Conservation (phyloP, 1,284 basidiomycete species). For the Vanrija sp. region DNA sequence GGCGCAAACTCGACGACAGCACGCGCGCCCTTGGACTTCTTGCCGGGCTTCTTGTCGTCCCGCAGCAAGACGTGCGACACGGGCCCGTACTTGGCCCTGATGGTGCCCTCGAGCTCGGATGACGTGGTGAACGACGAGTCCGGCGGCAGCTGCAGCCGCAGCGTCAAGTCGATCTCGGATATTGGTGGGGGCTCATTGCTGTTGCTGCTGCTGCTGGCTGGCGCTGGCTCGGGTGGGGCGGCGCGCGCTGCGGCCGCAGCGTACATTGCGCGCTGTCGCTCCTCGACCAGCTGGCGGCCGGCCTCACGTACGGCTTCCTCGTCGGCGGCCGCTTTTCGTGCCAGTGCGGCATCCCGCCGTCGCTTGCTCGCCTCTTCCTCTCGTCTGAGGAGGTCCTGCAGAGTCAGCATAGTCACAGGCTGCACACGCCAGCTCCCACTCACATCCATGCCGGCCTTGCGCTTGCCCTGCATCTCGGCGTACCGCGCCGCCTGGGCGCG, state of each 20-base stretch:
- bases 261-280: conserved; percentile 41
- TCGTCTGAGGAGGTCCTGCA: conserved; percentile 70
- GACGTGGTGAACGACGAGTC: conserved; percentile 10
- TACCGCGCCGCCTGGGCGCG: conserved; percentile 68
- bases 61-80: conserved; percentile 36
- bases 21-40: conserved; percentile 50
- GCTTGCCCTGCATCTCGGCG: conserved; percentile 70
- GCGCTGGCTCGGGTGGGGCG: conserved; percentile 11
- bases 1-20: conserved; percentile 49
- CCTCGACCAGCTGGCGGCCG: conserved; percentile 66
- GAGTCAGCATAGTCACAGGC: not conserved
- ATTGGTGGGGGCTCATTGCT: conserved; percentile 30
- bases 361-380: conserved; percentile 74
- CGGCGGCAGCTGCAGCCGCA: conserved; percentile 41
- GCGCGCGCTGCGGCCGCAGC: conserved; percentile 17
- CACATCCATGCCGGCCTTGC: conserved; percentile 66
- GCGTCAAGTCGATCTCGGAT: conserved; percentile 34
- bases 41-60: conserved; percentile 24
- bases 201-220: not conserved
- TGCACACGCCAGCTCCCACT: conserved; percentile 8
- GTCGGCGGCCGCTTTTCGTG: conserved; percentile 52
- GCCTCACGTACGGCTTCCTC: conserved; percentile 76
- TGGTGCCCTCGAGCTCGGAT: conserved; percentile 17
- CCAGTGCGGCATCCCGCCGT: conserved; percentile 59
- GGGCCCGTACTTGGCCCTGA: conserved; percentile 36